Evolutionary conservation across 352 stramenopile genomes (phyloP), one percentile per base, ranked within the genome.

Genomic region (Pythium diclinum): DNA sequence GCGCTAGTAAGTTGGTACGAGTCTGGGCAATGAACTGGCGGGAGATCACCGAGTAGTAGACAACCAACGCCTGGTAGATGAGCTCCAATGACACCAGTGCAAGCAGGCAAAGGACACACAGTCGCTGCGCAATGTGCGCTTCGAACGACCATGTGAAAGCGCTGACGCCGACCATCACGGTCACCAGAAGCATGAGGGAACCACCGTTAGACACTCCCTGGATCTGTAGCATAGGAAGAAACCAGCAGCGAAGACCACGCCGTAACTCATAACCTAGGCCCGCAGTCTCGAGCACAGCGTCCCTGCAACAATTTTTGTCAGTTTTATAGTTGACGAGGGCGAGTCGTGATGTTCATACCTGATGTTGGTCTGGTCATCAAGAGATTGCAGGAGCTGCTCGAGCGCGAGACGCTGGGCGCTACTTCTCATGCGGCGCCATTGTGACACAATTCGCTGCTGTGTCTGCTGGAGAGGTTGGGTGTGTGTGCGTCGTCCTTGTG

Each of bases 21-120:
- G 56, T 28, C 3, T 14, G 16, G n/a, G 59, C 34, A 1, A 64
- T 13, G 11, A 72, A 47, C 4, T 36, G 65, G 6, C 17, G 49
- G 1, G 36, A 19, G 3, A 19, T 25, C 42, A 51, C 46, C 17
- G 40, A 48, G 34, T 66, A 66, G 7, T 54, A 46, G 16, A 44
- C 16, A 6, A 71, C 30, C 21, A 59, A 13, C 6, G 34, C 13
- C 55, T 64, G 63, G n/a, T 49, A 49, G 10, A 16, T 13, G 0
- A 49, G 17, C 42, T 49, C 42, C 11, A 49, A 17, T 7, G 16
- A 16, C 5, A 16, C n/a, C 10, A 17, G 9, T 3, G 42, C 8
- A 11, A 21, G n/a, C 17, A 49, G 0, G 17, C 3, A 49, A 3
- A 49, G 42, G 10, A 25, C 3, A 16, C 8, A 8, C 42, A 25